Conservation (phyloP, 2,329 filamentous ascomycete species). For the Aspergillus texensis region DNA sequence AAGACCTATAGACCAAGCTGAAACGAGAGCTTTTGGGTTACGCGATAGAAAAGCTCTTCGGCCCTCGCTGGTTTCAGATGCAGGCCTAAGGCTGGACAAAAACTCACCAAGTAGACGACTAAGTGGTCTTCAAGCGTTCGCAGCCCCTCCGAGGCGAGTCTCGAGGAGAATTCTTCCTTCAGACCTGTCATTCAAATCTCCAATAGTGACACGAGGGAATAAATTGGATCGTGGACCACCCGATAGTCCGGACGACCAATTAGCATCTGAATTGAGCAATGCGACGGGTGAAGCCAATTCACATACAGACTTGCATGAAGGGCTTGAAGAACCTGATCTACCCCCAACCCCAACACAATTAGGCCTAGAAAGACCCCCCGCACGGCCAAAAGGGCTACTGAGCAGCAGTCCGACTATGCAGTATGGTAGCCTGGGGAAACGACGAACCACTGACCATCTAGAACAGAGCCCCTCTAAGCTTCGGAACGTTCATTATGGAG, state of each 20-base stretch:
- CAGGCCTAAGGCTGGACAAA: slow-evolving; percentile 26
- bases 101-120: slow-evolving; percentile 28
- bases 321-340: slow-evolving; percentile 63
- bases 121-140: slow-evolving; percentile 38
- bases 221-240: slow-evolving; percentile 13
- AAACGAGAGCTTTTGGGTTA: slow-evolving; percentile 31
- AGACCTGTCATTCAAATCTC: slow-evolving; percentile 34
- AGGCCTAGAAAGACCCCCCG: slow-evolving; percentile 38
- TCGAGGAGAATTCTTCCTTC: slow-evolving; percentile 36
- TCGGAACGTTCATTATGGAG: slow-evolving; percentile 20
- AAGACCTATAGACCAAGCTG: slow-evolving; percentile 16
- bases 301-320: slow-evolving; percentile 27
- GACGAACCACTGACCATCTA: slow-evolving; percentile 24
- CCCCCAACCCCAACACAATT: slow-evolving; percentile 54
- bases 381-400: slow-evolving; percentile 32
- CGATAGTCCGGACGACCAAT: slow-evolving; percentile 36
- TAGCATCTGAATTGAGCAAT: slow-evolving; percentile 35
- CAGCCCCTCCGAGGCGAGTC: slow-evolving; percentile 39
- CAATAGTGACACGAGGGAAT: slow-evolving; percentile 18
- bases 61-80: slow-evolving; percentile 34
- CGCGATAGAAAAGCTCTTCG: slow-evolving; percentile 42
- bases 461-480: slow-evolving; percentile 36
- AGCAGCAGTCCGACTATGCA: slow-evolving; percentile 43
- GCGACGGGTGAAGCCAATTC: slow-evolving; percentile 30
- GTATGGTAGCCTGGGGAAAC: slow-evolving; percentile 29